phyloP scores from a whole-genome alignment of 2,329 filamentous ascomycete genomes.

The Fusarium floridanum region DNA sequence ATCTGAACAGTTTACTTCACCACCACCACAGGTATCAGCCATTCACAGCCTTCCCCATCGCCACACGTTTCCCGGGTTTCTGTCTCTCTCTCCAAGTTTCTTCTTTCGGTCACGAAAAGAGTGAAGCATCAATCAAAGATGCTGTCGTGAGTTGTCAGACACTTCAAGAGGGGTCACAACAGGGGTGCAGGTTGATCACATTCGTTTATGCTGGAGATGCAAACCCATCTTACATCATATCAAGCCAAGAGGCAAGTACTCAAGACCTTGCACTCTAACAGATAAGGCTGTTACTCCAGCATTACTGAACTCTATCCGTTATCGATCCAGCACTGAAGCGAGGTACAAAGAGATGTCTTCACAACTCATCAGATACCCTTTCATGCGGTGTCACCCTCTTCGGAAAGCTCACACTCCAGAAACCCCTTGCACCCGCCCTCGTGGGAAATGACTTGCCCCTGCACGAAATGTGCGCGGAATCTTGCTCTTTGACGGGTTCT shows the following conservation, averaged over 20 bases:
- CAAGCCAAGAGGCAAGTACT: not conserved
- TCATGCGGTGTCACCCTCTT: slow-evolving; percentile 34
- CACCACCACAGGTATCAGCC: slow-evolving; percentile 35
- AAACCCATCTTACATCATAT: not conserved
- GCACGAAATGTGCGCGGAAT: slow-evolving; percentile 20
- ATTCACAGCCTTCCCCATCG: slow-evolving; percentile 27
- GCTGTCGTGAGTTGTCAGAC: slow-evolving; percentile 3
- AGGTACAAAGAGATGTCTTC: not conserved
- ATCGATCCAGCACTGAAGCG: not conserved
- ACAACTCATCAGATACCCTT: slow-evolving; percentile 14
- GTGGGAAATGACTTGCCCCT: slow-evolving; percentile 24
- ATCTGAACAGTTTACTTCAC: slow-evolving; percentile 38
- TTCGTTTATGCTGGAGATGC: not conserved
- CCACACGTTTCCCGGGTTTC: slow-evolving; percentile 15
- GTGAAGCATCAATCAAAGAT: slow-evolving; percentile 11
- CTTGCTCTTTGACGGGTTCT: slow-evolving; percentile 3
- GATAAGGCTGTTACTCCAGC: not conserved
- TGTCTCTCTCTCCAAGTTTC: not conserved
- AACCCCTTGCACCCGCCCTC: slow-evolving; percentile 18
- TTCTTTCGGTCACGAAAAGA: not conserved
- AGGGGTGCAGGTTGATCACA: not conserved
- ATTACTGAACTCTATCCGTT: not conserved
- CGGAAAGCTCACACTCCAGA: slow-evolving; percentile 19
- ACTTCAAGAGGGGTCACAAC: not conserved
- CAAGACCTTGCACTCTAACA: not conserved